phyloP scores from a whole-genome alignment of 208 protist genomes.

The Naegleria gruberi region DNA sequence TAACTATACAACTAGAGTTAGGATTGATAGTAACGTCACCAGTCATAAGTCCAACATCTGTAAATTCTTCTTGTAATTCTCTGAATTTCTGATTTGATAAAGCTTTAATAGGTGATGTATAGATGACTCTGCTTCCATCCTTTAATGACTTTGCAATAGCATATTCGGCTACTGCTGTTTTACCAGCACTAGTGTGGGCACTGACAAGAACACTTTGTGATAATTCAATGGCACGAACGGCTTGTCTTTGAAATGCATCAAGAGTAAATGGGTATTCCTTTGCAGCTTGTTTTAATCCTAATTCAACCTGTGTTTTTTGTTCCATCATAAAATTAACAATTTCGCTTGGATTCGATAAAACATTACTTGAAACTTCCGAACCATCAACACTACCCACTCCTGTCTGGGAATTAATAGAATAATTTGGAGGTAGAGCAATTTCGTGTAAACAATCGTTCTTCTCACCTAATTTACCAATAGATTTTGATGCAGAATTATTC shows the following conservation, averaged over 20 bases:
- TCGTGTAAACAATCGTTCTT: slow-evolving; percentile 19
- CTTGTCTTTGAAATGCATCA: slow-evolving; percentile 73
- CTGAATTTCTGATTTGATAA: slow-evolving; percentile 99
- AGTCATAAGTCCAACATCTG: slow-evolving; percentile 98
- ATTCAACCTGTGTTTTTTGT: neutral
- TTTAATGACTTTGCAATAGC: slow-evolving; percentile 40
- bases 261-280: slow-evolving; percentile 71
- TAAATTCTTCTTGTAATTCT: slow-evolving; percentile 94
- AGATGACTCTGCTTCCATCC: slow-evolving; percentile 84
- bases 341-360: neutral
- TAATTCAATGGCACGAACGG: slow-evolving; percentile 54
- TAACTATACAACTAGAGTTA: slow-evolving; percentile 95
- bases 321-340: neutral
- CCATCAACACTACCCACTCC: neutral
- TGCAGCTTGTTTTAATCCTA: slow-evolving; percentile 31
- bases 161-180: slow-evolving; percentile 52
- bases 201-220: slow-evolving; percentile 66
- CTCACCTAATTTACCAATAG: neutral
- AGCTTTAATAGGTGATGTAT: slow-evolving; percentile 99
- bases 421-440: neutral
- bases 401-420: neutral
- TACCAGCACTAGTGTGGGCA: slow-evolving; percentile 72
- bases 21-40: slow-evolving; percentile 98
- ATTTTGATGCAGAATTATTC: neutral
- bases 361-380: neutral